Evolutionary conservation across 1,284 basidiomycete genomes (phyloP), one percentile per base, ranked within the genome.

Genomic region (Volvariella surrecta): DNA sequence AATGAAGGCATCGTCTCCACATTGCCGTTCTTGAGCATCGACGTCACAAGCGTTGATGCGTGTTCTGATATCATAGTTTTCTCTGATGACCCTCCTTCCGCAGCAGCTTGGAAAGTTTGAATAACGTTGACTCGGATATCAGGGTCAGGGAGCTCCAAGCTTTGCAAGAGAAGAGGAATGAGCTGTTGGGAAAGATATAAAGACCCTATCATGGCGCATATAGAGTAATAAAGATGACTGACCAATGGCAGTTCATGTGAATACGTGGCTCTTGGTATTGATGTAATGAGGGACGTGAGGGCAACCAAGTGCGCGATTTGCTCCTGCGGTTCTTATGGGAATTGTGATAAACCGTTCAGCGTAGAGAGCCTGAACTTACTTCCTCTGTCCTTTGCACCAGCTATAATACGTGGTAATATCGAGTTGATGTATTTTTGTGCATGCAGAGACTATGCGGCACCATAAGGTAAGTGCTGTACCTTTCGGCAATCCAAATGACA

Each of bases 91-190:
- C 78, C 74, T 4, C 76, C 73, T 50, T 77, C 74, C 2, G 88
- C 77, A 15, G 91, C 79, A 1, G 79, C 72, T 2, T 81, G 72
- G 22, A 99, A 69, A 1, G 84, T 87, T 43, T 86, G 78, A 40
- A 97, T 87, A 28, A 93, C 84, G 59, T 86, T 83, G 2, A 74
- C 71, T 15, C 89, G 78, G 45, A 94, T 80, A 17, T 76, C 71
- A 3, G 76, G 60, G 58, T 92, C 84, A 1, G 81, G 76, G 1
- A 96, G 66, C 31, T 85, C 76, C 4, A 99, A 74, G 1, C 89
- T 85, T 16, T 88, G 88, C 38, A 99, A 69, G 1, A 99, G 73
- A 13, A 98, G 69, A 0, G 95, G 93, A 51, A 97, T 78, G 11
- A 98, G 74, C 85, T 95, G 56, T 32, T 15, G 17, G n/a, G 45